These are phyloP conservation scores for Botrytis cinerea DNA, from an alignment of 2,329 filamentous ascomycete species.

Conservation along the genomic window DNA sequence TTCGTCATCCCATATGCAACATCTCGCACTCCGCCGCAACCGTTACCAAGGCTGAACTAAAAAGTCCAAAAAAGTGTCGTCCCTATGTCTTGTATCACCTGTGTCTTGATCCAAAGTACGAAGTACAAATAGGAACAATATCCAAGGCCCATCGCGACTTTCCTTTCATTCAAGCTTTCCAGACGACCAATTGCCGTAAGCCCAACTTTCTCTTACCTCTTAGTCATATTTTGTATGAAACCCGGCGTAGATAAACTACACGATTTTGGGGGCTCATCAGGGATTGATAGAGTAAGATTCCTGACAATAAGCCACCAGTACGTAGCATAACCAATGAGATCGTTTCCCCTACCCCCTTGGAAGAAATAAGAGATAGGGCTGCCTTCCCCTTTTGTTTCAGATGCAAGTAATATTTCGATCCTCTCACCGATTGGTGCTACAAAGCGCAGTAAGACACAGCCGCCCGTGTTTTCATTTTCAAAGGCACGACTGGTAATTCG, in stretches of 20 bases:
- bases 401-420: background rate
- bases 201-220: background rate
- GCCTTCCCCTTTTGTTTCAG: constrained; percentile 5
- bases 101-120: background rate
- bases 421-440: background rate
- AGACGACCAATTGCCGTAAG: background rate
- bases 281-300: background rate
- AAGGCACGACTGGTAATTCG: background rate
- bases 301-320: background rate
- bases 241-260: background rate
- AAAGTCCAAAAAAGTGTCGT: background rate
- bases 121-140: background rate
- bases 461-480: no score
- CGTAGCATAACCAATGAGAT: background rate
- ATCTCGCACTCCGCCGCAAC: background rate
- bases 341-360: background rate
- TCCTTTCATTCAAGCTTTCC: background rate
- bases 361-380: constrained; percentile 19
- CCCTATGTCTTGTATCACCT: background rate
- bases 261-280: background rate
- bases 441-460: background rate
- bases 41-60: background rate
- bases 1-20: background rate
- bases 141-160: no score
- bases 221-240: background rate